Evolutionary conservation across 73 alveolate species (phyloP).

Genomic region (Uronychia setigera): DNA sequence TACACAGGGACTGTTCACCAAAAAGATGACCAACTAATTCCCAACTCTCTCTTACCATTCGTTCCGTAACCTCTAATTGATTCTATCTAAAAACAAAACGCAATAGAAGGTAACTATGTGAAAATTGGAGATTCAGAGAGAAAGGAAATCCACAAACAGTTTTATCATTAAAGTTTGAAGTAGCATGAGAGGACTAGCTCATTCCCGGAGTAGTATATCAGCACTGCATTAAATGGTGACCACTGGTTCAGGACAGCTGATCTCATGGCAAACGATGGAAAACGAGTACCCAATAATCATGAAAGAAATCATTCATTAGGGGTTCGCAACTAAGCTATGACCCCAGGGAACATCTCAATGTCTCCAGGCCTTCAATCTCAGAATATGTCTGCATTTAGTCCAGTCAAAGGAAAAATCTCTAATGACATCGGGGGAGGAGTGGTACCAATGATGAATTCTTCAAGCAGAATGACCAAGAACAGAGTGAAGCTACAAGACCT

Average conservation of each 20-base stretch:
- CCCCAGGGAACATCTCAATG: neutral
- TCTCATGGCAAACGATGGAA: neutral
- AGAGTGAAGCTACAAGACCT: neutral
- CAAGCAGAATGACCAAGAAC: neutral
- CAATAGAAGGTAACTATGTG: neutral
- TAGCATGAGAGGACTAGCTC: neutral
- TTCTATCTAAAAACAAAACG: neutral
- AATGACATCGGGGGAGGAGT: too few species aligned
- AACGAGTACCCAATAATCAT: neutral
- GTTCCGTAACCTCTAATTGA: neutral
- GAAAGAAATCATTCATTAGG: neutral
- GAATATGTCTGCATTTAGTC: neutral
- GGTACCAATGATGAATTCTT: neutral
- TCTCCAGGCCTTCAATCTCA: neutral
- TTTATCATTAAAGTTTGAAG: too few species aligned
- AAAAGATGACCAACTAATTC: neutral
- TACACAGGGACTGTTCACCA: neutral
- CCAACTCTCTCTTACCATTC: neutral
- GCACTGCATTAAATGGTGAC: too few species aligned
- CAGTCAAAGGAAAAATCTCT: neutral
- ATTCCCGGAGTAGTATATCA: neutral
- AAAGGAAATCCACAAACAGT: too few species aligned
- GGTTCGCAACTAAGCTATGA: neutral
- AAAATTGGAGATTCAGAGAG: neutral
- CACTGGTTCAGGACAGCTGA: neutral